Evolutionary conservation across 2,329 filamentous ascomycete species (phyloP).

Genomic region (Alternaria incomplexa): DNA sequence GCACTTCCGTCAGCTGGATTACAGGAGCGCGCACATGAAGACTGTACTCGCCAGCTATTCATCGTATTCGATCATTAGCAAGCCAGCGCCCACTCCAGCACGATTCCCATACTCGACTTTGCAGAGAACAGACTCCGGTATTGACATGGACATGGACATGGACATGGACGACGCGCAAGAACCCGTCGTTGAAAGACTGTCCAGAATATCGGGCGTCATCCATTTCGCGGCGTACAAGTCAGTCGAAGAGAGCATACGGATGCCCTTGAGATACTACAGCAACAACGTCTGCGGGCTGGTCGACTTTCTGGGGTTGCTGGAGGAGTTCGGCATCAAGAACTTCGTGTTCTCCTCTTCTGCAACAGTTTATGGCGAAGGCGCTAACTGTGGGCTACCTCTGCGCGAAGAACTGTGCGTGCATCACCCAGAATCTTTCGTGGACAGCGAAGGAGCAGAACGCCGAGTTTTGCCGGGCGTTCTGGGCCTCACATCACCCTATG

Average conservation of each 20-base stretch:
- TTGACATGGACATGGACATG: constrained; percentile 35
- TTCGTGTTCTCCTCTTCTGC: constrained; percentile 73
- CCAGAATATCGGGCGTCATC: constrained; percentile 67
- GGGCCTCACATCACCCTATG: constrained; percentile 70
- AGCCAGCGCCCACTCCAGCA: constrained; percentile 11
- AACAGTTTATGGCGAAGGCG: constrained; percentile 65
- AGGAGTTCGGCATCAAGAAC: constrained; percentile 66
- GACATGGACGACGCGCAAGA: constrained; percentile 30
- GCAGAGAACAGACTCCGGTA: constrained; percentile 41
- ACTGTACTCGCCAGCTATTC: constrained; percentile 53
- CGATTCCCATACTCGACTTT: constrained; percentile 39
- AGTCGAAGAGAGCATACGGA: constrained; percentile 66
- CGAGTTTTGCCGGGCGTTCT: constrained; percentile 57
- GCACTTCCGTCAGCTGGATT: constrained; percentile 57
- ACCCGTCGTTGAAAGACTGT: constrained; percentile 42
- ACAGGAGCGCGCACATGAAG: constrained; percentile 52
- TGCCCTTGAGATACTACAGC: constrained; percentile 68
- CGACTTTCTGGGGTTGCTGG: constrained; percentile 63
- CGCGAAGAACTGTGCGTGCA: constrained; percentile 65
- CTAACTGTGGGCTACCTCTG: constrained; percentile 55
- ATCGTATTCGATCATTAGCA: constrained; percentile 30
- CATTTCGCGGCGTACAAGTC: constrained; percentile 74
- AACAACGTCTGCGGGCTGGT: constrained; percentile 72
- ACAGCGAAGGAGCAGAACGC: constrained; percentile 52
- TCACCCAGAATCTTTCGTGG: constrained; percentile 52